Base-by-base conservation (phyloP, 805 yeast genomes). In the Lipomyces kockii region DNA sequence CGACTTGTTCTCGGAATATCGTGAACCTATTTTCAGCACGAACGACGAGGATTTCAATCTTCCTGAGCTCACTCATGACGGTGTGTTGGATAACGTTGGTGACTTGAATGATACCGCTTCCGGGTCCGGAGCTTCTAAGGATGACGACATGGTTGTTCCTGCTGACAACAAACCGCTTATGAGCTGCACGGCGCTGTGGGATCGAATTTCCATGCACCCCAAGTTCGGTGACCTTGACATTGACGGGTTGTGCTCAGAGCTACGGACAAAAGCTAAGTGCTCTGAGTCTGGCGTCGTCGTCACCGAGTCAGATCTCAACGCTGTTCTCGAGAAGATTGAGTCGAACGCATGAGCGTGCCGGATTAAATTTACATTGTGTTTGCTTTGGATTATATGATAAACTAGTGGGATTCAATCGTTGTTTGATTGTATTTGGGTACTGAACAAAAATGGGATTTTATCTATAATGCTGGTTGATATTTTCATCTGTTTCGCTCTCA, bases 141-240 rank as follows among this genome's bases (percentile, higher is more conserved):
- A 74, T 27, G 78, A 73, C 12, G 76, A 77, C 32, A 81, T 80
- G 43, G 82, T 77, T 64, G 85, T 91, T 2, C 97, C 97, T 5
- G 89, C 86, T 8, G 89, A 87, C 65, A 79, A 78, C 20, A 82
- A 84, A 14, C 76, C 73, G 9, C 57, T 64, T 86, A 66, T 90
- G 79, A 87, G 86, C 75, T 95, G 99, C 78, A 86, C 97, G 0
- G 97, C 92, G 73, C 89, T 94, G 17, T 95, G 99, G 99, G 98
- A 94, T 78, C 85, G 98, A 75, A 89, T 95, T 51, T 90, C 97
- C 1, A 79, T 95, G 27, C 98, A 95, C 82, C 98, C 99, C 43
- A 87, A 89, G 76, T 95, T 93, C 78, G 87, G 95, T 4, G 97
- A 93, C 67, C 83, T 95, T 62, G 99, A 95, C 78, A 93, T 95